Base-by-base conservation (phyloP, 2,329 filamentous ascomycete genomes). In the Aspergillus sp. region DNA sequence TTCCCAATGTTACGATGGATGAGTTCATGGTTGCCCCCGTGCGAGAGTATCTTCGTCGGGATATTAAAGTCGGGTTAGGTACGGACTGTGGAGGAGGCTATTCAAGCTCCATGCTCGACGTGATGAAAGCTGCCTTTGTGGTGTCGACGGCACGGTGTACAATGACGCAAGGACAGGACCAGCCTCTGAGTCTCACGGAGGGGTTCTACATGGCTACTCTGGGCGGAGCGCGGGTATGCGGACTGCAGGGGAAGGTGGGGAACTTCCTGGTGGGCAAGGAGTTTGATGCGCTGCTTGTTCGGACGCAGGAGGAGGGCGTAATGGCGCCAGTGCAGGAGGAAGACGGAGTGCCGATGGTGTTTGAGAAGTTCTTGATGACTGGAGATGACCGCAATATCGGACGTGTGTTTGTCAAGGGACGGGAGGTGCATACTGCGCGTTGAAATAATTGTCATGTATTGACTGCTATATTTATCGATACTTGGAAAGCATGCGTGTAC, bases 321-420 rank as follows among this genome's bases (percentile, higher is more conserved):
- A 86, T 84, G 77, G 80, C 84, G 0, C 81, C 83, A 10, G 66
- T 83, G 0, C 82, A 87, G 62, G 80, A 83, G 0, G 74, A 73
- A 0, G 85, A 88, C 54, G 73, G 73, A 0, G 42, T 75, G 0
- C 68, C 71, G 51, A 81, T 74, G 0, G 74, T 86, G 17, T 84
- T 88, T 60, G 84, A 88, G 58, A 88, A 88, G 75, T 88, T 86
- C 61, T 65, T 88, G 30, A 87, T 88, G 84, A 88, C 85, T 2
- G 86, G 84, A 0, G 86, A 88, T 68, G 86, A 89, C 67, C 77
- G 86, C 4, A 88, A 88, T 64, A 85, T 88, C 54, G 67, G 70
- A 0, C 69, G 78, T 19, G 86, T 88, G 0, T 88, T 78, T 71
- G 83, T 88, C 0, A 68, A 72, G 6, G 85, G 85, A 1, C 70